Evolutionary conservation across 306 rosid species (phyloP), one percentile per base, ranked within the genome.

Genomic region (Pyrus bretschneideri): DNA sequence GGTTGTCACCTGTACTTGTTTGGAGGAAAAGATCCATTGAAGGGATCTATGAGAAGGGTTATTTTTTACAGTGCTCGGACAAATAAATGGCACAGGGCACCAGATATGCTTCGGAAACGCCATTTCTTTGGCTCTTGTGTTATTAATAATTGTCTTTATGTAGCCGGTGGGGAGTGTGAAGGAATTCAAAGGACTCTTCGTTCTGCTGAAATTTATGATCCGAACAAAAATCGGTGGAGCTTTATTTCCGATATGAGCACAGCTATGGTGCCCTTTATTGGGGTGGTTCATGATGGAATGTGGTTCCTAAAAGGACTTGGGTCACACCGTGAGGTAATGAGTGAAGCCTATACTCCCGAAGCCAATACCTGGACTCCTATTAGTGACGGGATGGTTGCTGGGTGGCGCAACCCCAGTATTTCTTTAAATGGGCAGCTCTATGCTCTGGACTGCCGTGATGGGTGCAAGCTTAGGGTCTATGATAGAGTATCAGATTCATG

Each of bases 121-220:
- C 99, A 96, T 78, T 85, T 90, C 31, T 96, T 96, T 42, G 99
- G 99, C 51, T 84, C 97, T 33, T 96, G 98, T 84, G 99, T 92
- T 46, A 96, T 96, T 74, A 96, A 96, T 66, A 96, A 96, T 74
- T 96, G 99, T 77, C 96, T 96, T 69, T 96, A 96, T 51, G 98
- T 96, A 65, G 98, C 99, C 18, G 99, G 99, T 54, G 99, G 99
- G 84, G 99, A 96, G 74, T 96, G 99, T 76, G 97, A 93, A 79
- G 99, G 99, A 73, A 91, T 89, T 75, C 99, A 92, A 66, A 89
- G 99, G 88, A 92, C 97, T 49, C 99, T 96, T 54, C 87, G 98
- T 55, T 92, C 99, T 69, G 98, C 96, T 69, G 99, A 96, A 86
- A 87, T 96, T 65, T 96, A 92, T 49, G 99, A 96, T 38, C 99